Evolutionary conservation across 805 yeast species (phyloP).

Genomic region (Torulaspora franciscae): DNA sequence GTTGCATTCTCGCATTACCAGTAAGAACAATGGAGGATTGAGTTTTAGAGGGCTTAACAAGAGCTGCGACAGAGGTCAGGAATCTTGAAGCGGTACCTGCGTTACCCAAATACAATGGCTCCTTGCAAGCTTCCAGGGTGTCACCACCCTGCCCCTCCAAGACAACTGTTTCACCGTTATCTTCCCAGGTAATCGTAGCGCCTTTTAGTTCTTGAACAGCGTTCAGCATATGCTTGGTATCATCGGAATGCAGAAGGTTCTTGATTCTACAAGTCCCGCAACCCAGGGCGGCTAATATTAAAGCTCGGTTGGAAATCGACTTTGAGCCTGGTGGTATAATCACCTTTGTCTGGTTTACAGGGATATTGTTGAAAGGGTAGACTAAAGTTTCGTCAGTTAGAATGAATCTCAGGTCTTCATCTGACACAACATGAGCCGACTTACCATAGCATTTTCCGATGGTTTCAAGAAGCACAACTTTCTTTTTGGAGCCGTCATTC

Average conservation of each 20-base stretch:
- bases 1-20: constrained; percentile 96
- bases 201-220: constrained; percentile 79
- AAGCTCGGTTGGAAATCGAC: constrained; percentile 92
- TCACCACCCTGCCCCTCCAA: constrained; percentile 82
- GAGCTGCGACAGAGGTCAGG: constrained; percentile 85
- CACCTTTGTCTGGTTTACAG: constrained; percentile 32
- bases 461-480: constrained; percentile 73
- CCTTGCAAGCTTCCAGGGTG: constrained; percentile 53
- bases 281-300: constrained; percentile 88
- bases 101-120: constrained; percentile 82
- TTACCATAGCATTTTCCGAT: constrained; percentile 89
- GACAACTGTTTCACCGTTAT: constrained; percentile 84
- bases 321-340: constrained; percentile 94
- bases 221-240: constrained; percentile 87
- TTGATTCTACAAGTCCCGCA: constrained; percentile 75
- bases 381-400: constrained; percentile 78
- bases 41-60: constrained; percentile 50
- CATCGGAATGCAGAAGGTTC: constrained; percentile 91
- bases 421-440: constrained; percentile 78
- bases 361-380: constrained; percentile 44
- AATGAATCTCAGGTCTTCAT: constrained; percentile 73
- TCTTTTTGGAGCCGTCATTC: constrained; percentile 87
- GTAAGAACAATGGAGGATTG: constrained; percentile 59
- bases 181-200: constrained; percentile 76
- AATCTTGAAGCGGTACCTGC: constrained; percentile 98